A percentile compares a stretch with the other conserved stretches of the same genome.
These are phyloP conservation scores for Umbelopsis vinacea DNA, from an alignment of 192 early-diverging fungal genomes.

Conservation along the genomic window DNA sequence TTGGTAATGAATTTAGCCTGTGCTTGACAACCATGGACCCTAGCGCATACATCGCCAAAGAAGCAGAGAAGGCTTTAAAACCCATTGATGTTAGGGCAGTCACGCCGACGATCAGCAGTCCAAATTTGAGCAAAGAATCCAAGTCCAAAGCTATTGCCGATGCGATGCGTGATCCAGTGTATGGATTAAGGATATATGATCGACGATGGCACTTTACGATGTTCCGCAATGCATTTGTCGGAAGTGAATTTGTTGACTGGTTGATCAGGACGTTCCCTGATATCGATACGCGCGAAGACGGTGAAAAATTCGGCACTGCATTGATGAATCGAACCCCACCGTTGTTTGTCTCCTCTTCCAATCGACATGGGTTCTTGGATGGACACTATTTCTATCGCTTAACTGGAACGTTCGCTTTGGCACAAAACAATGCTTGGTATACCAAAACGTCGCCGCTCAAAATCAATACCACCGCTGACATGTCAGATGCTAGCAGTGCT, in stretches of 20 bases:
- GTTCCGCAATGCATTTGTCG: slow-evolving; percentile 76
- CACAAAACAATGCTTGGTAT: slow-evolving; percentile 51
- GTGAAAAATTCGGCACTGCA: slow-evolving; percentile 77
- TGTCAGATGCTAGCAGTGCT: not conserved
- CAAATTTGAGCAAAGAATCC: slow-evolving; percentile 36
- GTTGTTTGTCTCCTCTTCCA: slow-evolving; percentile 66
- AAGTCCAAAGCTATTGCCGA: slow-evolving; percentile 59
- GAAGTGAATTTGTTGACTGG: slow-evolving; percentile 91
- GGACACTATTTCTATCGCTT: slow-evolving; percentile 90
- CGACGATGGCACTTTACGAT: slow-evolving; percentile 85
- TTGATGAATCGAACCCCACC: slow-evolving; percentile 69
- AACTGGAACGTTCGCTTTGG: slow-evolving; percentile 52
- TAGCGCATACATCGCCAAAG: slow-evolving; percentile 41
- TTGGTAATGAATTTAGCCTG: slow-evolving; percentile 35
- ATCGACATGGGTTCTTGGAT: slow-evolving; percentile 78
- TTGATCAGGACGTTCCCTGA: slow-evolving; percentile 75
- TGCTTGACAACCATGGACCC: slow-evolving; percentile 46
- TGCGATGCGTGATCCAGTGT: slow-evolving; percentile 71
- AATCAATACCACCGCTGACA: not conserved
- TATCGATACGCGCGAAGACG: slow-evolving; percentile 75
- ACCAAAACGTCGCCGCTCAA: slow-evolving; percentile 36
- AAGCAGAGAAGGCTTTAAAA: slow-evolving; percentile 23
- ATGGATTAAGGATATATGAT: slow-evolving; percentile 72
- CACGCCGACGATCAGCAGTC: not conserved
- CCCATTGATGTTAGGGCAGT: not conserved